Conservation (phyloP, 2,329 filamentous ascomycete genomes). For the Colletotrichum godetiae region DNA sequence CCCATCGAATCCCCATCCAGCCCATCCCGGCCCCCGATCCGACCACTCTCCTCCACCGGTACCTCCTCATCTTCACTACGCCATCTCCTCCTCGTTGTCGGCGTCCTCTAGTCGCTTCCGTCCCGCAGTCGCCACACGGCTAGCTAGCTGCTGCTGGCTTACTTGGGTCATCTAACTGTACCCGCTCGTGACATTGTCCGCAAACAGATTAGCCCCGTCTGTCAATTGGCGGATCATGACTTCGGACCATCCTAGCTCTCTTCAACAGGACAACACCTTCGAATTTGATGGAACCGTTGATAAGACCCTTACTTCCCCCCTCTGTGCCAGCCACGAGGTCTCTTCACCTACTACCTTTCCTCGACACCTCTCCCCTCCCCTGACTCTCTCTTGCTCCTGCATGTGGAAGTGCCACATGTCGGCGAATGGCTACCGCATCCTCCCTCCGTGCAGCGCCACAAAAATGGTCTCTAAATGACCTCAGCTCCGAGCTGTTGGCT, state of each 20-base stretch:
- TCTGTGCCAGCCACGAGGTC: slow-evolving; percentile 2
- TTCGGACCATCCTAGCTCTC: slow-evolving; percentile 33
- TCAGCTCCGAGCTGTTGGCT: slow-evolving; percentile 56
- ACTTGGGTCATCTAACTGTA: slow-evolving; percentile 29
- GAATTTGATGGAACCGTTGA: slow-evolving; percentile 33
- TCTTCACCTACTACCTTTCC: slow-evolving; percentile 6
- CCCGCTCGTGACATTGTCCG: slow-evolving; percentile 39
- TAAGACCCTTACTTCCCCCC: slow-evolving; percentile 30
- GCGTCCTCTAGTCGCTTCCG: slow-evolving; percentile 19
- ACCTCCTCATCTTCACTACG: slow-evolving; percentile 12
- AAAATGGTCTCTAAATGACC: slow-evolving; percentile 45
- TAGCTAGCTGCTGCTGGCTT: slow-evolving; percentile 26
- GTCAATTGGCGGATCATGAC: slow-evolving; percentile 37
- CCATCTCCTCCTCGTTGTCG: slow-evolving; percentile 12
- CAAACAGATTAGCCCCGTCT: slow-evolving; percentile 37
- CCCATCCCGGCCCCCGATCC: slow-evolving; percentile 19
- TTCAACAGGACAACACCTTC: slow-evolving; percentile 26
- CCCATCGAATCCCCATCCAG: slow-evolving; percentile 24
- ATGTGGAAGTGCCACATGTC: slow-evolving; percentile 33
- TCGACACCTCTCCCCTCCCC: slow-evolving; percentile 4
- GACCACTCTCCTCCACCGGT: slow-evolving; percentile 16
- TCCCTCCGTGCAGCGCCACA: slow-evolving; percentile 31
- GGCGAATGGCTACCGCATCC: slow-evolving; percentile 40
- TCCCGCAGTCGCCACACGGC: slow-evolving; percentile 29
- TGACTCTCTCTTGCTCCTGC: slow-evolving; percentile 30